Percentiles rank a stretch among this genome's conserved stretches.
Conservation (phyloP, 2,329 filamentous ascomycete genomes). For the Penicillium glabrum region DNA sequence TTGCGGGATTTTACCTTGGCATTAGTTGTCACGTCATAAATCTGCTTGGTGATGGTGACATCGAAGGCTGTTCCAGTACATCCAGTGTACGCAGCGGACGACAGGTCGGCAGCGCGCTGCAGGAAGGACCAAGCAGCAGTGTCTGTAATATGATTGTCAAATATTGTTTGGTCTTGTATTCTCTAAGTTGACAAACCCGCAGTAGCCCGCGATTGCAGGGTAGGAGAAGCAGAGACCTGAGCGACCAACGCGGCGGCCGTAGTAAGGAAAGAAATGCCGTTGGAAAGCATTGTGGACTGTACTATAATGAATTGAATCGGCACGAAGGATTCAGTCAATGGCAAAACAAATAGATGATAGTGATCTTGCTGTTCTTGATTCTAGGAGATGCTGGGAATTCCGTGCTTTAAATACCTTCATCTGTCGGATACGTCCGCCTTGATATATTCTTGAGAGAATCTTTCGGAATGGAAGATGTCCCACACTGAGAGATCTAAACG, state of each 20-base stretch:
- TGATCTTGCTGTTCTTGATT: not conserved
- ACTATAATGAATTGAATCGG: not conserved
- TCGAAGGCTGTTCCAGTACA: conserved; percentile 29
- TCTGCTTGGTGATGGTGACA: conserved; percentile 30
- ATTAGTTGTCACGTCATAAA: conserved; percentile 23
- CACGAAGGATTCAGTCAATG: not conserved
- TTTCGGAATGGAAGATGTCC: not conserved
- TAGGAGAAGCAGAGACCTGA: conserved; percentile 10
- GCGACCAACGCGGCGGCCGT: conserved; percentile 3
- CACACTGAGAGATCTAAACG: not conserved
- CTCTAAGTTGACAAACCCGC: conserved; percentile 6
- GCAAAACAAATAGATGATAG: not conserved
- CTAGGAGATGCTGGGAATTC: not conserved
- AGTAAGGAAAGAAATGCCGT: not conserved
- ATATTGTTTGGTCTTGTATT: not conserved
- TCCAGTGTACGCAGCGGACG: conserved; percentile 31
- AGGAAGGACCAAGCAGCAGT: conserved; percentile 19
- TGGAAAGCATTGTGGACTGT: conserved; percentile 6
- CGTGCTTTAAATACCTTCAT: not conserved
- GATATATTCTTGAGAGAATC: not conserved
- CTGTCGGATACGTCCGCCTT: not conserved
- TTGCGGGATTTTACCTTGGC: conserved; percentile 17
- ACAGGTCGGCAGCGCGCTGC: conserved; percentile 28
- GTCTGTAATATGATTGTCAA: conserved; percentile 10
- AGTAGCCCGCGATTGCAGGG: conserved; percentile 14